Conservation (phyloP, 495 filamentous ascomycete species). For the Trichoderma parareesei region DNA sequence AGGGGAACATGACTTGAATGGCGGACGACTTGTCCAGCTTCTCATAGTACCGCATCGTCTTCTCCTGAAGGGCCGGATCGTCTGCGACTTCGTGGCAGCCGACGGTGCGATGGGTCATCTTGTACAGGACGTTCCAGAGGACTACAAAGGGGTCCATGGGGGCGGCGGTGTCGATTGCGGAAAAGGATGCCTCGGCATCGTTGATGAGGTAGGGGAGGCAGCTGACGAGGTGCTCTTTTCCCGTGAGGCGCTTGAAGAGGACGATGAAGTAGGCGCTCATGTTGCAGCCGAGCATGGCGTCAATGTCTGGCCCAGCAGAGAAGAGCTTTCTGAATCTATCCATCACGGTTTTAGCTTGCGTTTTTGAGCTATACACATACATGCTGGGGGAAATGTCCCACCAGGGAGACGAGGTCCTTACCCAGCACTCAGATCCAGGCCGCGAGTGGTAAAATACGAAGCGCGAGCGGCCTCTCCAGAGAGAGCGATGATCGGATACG, state of each 20-base stretch:
- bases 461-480: constrained; percentile 31
- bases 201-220: neutral
- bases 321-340: neutral
- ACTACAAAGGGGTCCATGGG: constrained; percentile 32
- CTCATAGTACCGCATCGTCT: constrained; percentile 28
- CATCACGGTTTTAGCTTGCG: neutral
- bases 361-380: neutral
- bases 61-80: constrained; percentile 22
- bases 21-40: constrained; percentile 26
- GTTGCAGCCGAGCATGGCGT: neutral
- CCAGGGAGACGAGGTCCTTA: constrained; percentile 15
- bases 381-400: neutral
- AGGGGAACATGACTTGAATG: constrained; percentile 35
- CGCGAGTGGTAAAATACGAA: constrained; percentile 35
- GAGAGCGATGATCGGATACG: constrained; percentile 32
- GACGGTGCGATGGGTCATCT: constrained; percentile 32
- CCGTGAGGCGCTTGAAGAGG: constrained; percentile 15
- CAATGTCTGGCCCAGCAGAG: constrained; percentile 11
- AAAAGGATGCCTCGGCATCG: constrained; percentile 17
- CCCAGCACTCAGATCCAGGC: constrained; percentile 34
- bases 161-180: constrained; percentile 25
- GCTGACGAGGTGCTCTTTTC: constrained; percentile 24
- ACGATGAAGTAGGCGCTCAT: neutral
- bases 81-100: constrained; percentile 36
- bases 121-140: constrained; percentile 35